Base-by-base conservation (phyloP, 148 eudicot species). In the Cornus kousa region DNA sequence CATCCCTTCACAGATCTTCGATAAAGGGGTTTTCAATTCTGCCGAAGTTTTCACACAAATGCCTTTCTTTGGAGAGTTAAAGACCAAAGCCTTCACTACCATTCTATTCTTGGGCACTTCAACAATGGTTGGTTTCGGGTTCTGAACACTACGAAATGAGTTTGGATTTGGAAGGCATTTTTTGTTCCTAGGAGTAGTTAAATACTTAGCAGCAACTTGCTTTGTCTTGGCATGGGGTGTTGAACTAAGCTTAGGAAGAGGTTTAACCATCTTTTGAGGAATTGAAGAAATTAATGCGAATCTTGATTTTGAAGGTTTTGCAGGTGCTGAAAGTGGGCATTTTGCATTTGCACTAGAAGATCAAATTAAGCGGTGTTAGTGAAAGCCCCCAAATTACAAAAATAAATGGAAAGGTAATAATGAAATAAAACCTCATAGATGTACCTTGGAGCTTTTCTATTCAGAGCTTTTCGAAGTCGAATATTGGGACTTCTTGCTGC, bases 401-500 rank as follows among this genome's bases (percentile, higher is more conserved):
- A 3, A 66, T 1, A 16, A 46, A 5, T 22, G 14, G 69, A n/a
- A 59, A 69, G 32, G 31, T 31, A 33, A 32, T 9, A 50, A 43
- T 43, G 8, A 43, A 43, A 43, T 43, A 2, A 43, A 74, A 22
- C 13, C 59, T 28, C 53, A 4, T 24, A 35, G 3, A 2, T n/a
- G 9, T 79, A 92, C 91, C 92, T 86, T 13, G 76, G 79, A 39
- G 91, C 73, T 72, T 83, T 88, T 74, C 88, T 86, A 73, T 71
- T 89, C 12, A 95, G 83, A 53, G 87, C 84, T 83, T 82, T 87
- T 55, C 86, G 86, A 77, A 91, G 91, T 77, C 80, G 85, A 6
- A 93, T 84, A 81, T 95, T 89, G 31, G 98, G 98, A 76, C 98
- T 95, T 78, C 97, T 91, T 46, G 97, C 97, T 83, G 97, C 98